Percentiles rank a stretch among this genome's conserved stretches.
Evolutionary conservation across 352 stramenopile species (phyloP).

Genomic region (Peronospora tabacina): DNA sequence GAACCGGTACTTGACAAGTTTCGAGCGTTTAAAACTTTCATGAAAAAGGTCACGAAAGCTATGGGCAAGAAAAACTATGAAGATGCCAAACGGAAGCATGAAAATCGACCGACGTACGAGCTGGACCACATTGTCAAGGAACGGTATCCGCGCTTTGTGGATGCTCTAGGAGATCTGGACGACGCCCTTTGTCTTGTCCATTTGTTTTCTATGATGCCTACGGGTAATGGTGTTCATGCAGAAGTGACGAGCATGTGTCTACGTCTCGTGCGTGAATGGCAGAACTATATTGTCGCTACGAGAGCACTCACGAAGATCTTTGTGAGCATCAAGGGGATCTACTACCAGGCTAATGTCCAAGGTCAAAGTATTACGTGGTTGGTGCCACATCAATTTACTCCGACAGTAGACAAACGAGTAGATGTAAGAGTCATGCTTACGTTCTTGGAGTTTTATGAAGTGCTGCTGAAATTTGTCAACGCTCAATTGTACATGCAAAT

Average conservation of each 20-base stretch:
- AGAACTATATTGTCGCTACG: slow-evolving; percentile 91
- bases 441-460: slow-evolving; percentile 99
- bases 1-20: slow-evolving; percentile 99
- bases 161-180: slow-evolving; percentile 97
- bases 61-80: slow-evolving; percentile 82
- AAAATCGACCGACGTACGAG: slow-evolving; percentile 89
- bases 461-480: slow-evolving; percentile 97
- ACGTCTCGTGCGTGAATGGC: slow-evolving; percentile 92
- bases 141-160: slow-evolving; percentile 95
- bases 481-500: slow-evolving; percentile 96
- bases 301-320: slow-evolving; percentile 95
- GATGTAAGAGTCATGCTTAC: slow-evolving; percentile 99
- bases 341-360: slow-evolving; percentile 94
- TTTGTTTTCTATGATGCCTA: slow-evolving; percentile 95
- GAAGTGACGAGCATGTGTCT: slow-evolving; percentile 88
- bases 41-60: slow-evolving; percentile 94
- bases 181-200: slow-evolving; percentile 96
- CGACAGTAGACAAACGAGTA: slow-evolving; percentile 94
- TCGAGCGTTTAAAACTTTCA: slow-evolving; percentile 95
- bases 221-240: slow-evolving; percentile 80
- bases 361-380: slow-evolving; percentile 96
- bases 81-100: slow-evolving; percentile 75
- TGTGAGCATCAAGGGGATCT: slow-evolving; percentile 99
- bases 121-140: slow-evolving; percentile 99
- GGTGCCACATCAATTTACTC: slow-evolving; percentile 97